These are phyloP conservation scores for Magnusiomyces magnusii DNA, from an alignment of 1,139 yeast species.

Conservation along the genomic window DNA sequence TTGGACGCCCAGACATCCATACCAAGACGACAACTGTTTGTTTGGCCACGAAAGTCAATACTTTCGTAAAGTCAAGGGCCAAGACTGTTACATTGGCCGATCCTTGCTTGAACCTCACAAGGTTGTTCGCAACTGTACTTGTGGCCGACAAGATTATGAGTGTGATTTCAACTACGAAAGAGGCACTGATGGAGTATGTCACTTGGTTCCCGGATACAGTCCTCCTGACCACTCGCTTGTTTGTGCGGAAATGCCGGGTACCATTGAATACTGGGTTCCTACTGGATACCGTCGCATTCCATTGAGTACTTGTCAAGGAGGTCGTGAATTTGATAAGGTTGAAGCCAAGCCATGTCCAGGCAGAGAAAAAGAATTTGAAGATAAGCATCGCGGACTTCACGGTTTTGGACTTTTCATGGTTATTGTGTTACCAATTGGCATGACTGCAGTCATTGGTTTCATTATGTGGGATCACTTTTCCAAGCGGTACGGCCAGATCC, in stretches of 20 bases:
- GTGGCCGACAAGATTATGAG: constrained; percentile 84
- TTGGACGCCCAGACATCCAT: constrained; percentile 74
- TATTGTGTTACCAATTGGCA: constrained; percentile 49
- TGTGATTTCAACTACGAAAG: constrained; percentile 83
- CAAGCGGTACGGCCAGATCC: constrained; percentile 77
- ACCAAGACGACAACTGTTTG: constrained; percentile 52
- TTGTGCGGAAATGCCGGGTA: constrained; percentile 50
- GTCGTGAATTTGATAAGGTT: constrained; percentile 58
- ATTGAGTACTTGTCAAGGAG: constrained; percentile 67
- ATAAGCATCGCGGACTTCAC: constrained; percentile 49
- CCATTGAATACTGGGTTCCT: constrained; percentile 64
- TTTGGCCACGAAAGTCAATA: constrained; percentile 85
- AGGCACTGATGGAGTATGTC: constrained; percentile 77
- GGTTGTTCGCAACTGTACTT: constrained; percentile 61
- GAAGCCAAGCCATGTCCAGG: constrained; percentile 84
- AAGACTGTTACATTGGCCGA: constrained; percentile 71
- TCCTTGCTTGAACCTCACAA: constrained; percentile 43
- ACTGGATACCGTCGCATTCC: constrained; percentile 78
- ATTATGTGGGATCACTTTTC: constrained; percentile 79
- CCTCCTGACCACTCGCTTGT: constrained; percentile 59
- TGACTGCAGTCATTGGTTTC: constrained; percentile 54
- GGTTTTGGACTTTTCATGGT: constrained; percentile 48
- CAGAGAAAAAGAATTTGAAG: constrained; percentile 55
- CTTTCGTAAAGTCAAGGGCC: constrained; percentile 58
- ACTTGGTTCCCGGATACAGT: constrained; percentile 62